A percentile compares a stretch with the other conserved stretches of the same genome.
Conservation (phyloP, 2,329 filamentous ascomycete species). For the Trichoderma arundinaceum region DNA sequence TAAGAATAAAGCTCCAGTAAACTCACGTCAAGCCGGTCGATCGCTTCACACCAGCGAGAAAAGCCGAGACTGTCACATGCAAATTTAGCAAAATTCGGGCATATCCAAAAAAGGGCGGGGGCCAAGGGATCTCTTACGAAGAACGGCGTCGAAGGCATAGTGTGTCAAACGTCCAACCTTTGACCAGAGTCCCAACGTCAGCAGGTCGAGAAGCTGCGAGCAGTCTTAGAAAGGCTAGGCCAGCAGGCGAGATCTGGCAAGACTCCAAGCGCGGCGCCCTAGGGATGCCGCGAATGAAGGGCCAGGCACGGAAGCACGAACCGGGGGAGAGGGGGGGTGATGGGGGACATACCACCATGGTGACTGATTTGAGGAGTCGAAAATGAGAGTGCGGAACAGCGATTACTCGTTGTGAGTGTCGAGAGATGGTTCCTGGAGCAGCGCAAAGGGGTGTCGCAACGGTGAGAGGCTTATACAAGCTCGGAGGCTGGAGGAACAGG, state of each 20-base stretch:
- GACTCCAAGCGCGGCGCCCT: slow-evolving; percentile 35
- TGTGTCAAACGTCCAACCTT: slow-evolving; percentile 93
- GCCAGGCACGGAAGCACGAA: slow-evolving; percentile 28
- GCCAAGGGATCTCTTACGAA: slow-evolving; percentile 64
- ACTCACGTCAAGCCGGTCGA: slow-evolving; percentile 98
- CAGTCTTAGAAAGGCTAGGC: slow-evolving; percentile 45
- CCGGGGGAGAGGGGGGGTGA: slow-evolving; percentile 20
- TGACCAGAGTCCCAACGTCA: slow-evolving; percentile 70
- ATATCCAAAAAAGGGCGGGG: background rate
- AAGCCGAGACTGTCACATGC: slow-evolving; percentile 75
- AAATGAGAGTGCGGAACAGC: background rate
- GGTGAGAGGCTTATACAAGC: slow-evolving; percentile 28
- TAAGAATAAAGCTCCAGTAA: slow-evolving; percentile 13
- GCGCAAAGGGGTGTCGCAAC: slow-evolving; percentile 30
- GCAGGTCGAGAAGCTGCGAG: slow-evolving; percentile 66
- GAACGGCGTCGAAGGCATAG: slow-evolving; percentile 94
- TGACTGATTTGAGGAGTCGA: slow-evolving; percentile 32
- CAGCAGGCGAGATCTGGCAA: slow-evolving; percentile 35
- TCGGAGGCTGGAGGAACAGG: slow-evolving; percentile 29
- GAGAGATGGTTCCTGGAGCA: background rate
- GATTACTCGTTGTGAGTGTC: slow-evolving; percentile 4
- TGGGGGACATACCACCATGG: slow-evolving; percentile 44
- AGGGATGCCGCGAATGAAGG: background rate
- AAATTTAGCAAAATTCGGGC: slow-evolving; percentile 5
- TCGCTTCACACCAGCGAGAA: slow-evolving; percentile 95